phyloP scores from a whole-genome alignment of 2,329 filamentous ascomycete species.

The Stagonosporopsis tanaceti region DNA sequence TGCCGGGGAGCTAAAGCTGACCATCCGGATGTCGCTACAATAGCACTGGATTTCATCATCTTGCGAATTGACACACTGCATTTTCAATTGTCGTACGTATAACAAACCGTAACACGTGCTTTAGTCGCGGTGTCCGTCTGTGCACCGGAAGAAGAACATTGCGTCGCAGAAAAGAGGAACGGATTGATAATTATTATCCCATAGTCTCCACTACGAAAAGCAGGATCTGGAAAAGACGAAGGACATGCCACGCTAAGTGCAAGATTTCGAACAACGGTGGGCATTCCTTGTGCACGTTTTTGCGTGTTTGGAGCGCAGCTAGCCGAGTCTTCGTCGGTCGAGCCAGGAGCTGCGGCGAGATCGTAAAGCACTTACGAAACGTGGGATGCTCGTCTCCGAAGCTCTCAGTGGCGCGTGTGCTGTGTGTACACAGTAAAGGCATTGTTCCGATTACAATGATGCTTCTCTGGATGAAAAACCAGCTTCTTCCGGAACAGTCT shows the following conservation, averaged over 20 bases:
- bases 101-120: slow-evolving; percentile 15
- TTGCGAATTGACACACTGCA: slow-evolving; percentile 6
- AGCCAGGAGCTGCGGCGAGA: slow-evolving; percentile 23
- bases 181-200: slow-evolving; percentile 19
- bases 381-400: slow-evolving; percentile 35
- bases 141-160: neutral
- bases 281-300: slow-evolving; percentile 27
- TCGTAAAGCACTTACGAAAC: slow-evolving; percentile 40
- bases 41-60: slow-evolving; percentile 13
- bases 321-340: slow-evolving; percentile 18
- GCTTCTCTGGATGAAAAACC: neutral
- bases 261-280: slow-evolving; percentile 21
- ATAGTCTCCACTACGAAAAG: slow-evolving; percentile 25
- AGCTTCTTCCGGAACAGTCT: slow-evolving; percentile 2
- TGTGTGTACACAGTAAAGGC: neutral
- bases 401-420: slow-evolving; percentile 1
- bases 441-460: neutral
- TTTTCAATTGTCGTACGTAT: slow-evolving; percentile 15
- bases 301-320: slow-evolving; percentile 13
- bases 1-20: neutral
- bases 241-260: slow-evolving; percentile 37
- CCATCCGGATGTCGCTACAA: slow-evolving; percentile 8
- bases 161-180: slow-evolving; percentile 10
- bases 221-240: slow-evolving; percentile 15
- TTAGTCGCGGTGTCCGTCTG: slow-evolving; percentile 6